Evolutionary conservation across 2,329 filamentous ascomycete genomes (phyloP).

Genomic region (Nemania serpens): DNA sequence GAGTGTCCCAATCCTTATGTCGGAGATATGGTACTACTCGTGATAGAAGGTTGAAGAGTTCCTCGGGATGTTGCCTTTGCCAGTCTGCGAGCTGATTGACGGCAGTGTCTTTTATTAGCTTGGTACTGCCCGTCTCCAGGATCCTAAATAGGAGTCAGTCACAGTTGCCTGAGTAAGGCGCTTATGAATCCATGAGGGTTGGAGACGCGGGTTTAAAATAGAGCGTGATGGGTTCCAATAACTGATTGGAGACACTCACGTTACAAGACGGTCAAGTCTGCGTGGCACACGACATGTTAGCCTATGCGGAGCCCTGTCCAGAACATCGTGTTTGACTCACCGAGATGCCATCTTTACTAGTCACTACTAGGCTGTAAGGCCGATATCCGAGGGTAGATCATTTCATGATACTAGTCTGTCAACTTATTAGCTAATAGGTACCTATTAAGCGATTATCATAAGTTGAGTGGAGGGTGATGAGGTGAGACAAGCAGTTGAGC

Average conservation of each 20-base stretch:
- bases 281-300: conserved; percentile 42
- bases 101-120: conserved; percentile 93
- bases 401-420: conserved; percentile 35
- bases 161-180: background rate
- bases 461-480: background rate
- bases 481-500: background rate
- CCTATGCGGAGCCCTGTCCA: conserved; percentile 4
- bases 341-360: conserved; percentile 61
- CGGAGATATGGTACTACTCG: conserved; percentile 93
- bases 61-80: conserved; percentile 96
- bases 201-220: background rate
- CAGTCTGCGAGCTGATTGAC: conserved; percentile 97
- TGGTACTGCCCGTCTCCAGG: conserved; percentile 95
- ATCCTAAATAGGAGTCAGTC: conserved; percentile 60
- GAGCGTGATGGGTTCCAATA: background rate
- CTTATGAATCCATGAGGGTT: background rate
- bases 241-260: conserved; percentile 61
- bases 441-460: background rate
- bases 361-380: conserved; percentile 39
- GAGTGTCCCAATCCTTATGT: conserved; percentile 96
- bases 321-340: conserved; percentile 41
- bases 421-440: background rate
- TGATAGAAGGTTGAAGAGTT: conserved; percentile 92
- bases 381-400: conserved; percentile 33
- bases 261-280: conserved; percentile 84